Percentiles rank a stretch among this genome's conserved stretches.
phyloP scores from a whole-genome alignment of 768 basidiomycete genomes.

The Floccularia luteovirens region DNA sequence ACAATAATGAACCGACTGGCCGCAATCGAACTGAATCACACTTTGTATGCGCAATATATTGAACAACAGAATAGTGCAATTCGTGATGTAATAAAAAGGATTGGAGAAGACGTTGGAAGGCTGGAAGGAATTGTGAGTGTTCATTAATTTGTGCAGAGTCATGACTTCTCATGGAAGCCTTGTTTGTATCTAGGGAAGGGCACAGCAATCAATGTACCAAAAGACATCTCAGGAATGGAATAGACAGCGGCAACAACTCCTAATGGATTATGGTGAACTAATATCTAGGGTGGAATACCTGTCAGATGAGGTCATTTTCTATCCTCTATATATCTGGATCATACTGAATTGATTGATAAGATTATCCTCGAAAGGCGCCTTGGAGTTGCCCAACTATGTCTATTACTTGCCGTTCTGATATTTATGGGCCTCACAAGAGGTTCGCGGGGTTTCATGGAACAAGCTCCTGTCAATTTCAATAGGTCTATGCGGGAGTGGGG shows the following conservation, averaged over 20 bases:
- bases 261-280: slow-evolving; percentile 65
- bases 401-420: slow-evolving; percentile 75
- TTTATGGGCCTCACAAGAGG: slow-evolving; percentile 87
- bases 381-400: slow-evolving; percentile 79
- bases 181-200: slow-evolving; percentile 41
- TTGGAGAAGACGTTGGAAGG: slow-evolving; percentile 75
- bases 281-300: slow-evolving; percentile 67
- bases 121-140: slow-evolving; percentile 64
- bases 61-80: slow-evolving; percentile 82
- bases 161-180: slow-evolving; percentile 1
- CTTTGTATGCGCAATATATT: slow-evolving; percentile 76
- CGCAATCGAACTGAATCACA: slow-evolving; percentile 81
- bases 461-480: slow-evolving; percentile 14
- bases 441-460: slow-evolving; percentile 30
- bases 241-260: slow-evolving; percentile 53
- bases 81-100: slow-evolving; percentile 61
- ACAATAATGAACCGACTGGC: slow-evolving; percentile 92
- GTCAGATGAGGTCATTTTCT: slow-evolving; percentile 61
- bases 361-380: slow-evolving; percentile 85
- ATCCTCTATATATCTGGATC: neutral
- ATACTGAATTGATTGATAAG: slow-evolving; percentile 24
- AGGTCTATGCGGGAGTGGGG: slow-evolving; percentile 46
- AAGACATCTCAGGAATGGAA: slow-evolving; percentile 64
- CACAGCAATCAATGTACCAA: slow-evolving; percentile 61
- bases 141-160: neutral